These are phyloP conservation scores for Penicillium coprophilum DNA, from an alignment of 495 filamentous ascomycete genomes.

Conservation along the genomic window DNA sequence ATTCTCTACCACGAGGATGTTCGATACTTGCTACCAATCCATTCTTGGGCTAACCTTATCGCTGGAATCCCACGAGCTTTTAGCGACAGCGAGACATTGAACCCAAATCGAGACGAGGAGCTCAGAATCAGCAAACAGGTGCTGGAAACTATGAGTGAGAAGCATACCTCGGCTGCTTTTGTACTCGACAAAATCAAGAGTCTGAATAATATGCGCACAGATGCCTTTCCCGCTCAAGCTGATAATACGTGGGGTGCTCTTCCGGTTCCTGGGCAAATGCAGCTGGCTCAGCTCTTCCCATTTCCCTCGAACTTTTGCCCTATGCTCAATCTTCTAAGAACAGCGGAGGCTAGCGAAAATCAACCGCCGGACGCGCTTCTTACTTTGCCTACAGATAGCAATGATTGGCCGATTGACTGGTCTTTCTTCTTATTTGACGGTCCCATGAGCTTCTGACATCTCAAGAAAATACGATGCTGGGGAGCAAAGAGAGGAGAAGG, in stretches of 20 bases:
- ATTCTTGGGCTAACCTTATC: slow-evolving; percentile 16
- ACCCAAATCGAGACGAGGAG: slow-evolving; percentile 7
- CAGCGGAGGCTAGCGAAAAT: neutral
- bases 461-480: neutral
- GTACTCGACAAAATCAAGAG: neutral
- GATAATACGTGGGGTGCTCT: neutral
- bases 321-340: slow-evolving; percentile 2
- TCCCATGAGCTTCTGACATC: neutral
- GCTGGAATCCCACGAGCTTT: slow-evolving; percentile 21
- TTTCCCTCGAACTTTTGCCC: slow-evolving; percentile 12
- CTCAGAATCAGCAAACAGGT: slow-evolving; percentile 8
- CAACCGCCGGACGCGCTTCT: neutral
- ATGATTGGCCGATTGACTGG: slow-evolving; percentile 15
- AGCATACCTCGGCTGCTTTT: slow-evolving; percentile 9
- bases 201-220: neutral
- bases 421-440: slow-evolving; percentile 11
- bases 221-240: slow-evolving; percentile 1
- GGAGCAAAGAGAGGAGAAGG: too few relatives aligned
- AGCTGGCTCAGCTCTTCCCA: slow-evolving; percentile 6
- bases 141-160: slow-evolving; percentile 14
- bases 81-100: slow-evolving; percentile 7
- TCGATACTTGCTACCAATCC: slow-evolving; percentile 11
- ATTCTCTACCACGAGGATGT: slow-evolving; percentile 18
- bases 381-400: neutral
- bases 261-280: neutral